Evolutionary conservation across 176 grass and related monocot genomes (phyloP).

Genomic region (Canna indica): DNA sequence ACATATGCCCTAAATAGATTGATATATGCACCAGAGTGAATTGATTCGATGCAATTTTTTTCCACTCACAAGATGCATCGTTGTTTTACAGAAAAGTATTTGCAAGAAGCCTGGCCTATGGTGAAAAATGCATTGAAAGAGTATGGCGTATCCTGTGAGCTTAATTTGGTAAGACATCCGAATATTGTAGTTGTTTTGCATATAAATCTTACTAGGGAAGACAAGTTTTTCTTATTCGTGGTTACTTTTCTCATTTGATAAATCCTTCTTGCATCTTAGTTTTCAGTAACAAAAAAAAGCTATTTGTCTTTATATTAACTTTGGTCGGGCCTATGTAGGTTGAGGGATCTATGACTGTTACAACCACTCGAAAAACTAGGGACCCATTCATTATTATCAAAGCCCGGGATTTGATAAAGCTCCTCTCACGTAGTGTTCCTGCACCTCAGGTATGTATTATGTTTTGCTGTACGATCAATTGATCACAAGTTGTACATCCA

Average conservation of each 20-base stretch:
- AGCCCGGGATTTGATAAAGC: slow-evolving; percentile 77
- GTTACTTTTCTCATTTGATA: background rate
- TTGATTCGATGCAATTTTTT: background rate
- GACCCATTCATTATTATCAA: slow-evolving; percentile 90
- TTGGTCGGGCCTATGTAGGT: slow-evolving; percentile 33
- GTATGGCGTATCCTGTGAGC: slow-evolving; percentile 62
- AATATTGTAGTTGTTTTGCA: background rate
- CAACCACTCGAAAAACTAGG: slow-evolving; percentile 78
- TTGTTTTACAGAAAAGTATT: slow-evolving; percentile 65
- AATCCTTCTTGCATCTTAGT: background rate
- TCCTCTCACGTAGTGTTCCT: slow-evolving; percentile 83
- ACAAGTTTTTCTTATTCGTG: background rate
- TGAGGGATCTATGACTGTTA: slow-evolving; percentile 94
- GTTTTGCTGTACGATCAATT: background rate
- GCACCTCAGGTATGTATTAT: slow-evolving; percentile 52
- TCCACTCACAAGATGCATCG: background rate
- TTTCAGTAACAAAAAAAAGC: background rate
- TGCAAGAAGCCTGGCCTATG: slow-evolving; percentile 81
- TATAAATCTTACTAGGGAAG: background rate
- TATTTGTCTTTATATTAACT: background rate
- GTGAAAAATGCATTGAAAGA: slow-evolving; percentile 79
- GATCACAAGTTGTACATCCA: background rate
- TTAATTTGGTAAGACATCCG: slow-evolving; percentile 61
- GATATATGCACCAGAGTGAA: too few relatives aligned
- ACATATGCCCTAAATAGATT: too few relatives aligned